Base-by-base conservation (phyloP, 2,329 filamentous ascomycete species). In the Cercospora sojina region DNA sequence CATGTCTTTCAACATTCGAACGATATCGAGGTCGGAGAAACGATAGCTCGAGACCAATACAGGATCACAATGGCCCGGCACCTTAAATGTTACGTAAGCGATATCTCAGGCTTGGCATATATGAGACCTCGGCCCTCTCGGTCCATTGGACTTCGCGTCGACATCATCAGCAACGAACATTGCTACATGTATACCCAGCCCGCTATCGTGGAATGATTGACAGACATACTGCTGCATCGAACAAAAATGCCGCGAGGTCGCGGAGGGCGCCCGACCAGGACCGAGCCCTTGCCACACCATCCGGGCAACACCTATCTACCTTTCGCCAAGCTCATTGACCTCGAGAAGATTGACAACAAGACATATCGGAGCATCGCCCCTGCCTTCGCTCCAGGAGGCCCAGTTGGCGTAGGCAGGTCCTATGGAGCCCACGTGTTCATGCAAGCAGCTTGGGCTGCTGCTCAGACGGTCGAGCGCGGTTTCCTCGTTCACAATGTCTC, bases 401-500 rank as follows among this genome's bases (percentile, higher is more conserved):
- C 65, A 20, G 47, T 72, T n/a, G 68, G 67, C 20, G 74, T 78
- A 16, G 77, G 77, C 2, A 77, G 80, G 13, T 81, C 84, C 0
- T 86, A 85, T 74, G 85, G 85, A 12, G 84, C 85, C 1, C 84
- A 87, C 76, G 84, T 86, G 4, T 86, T 83, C 69, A 82, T 83
- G n/a, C 85, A 87, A 74, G 82, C 84, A 32, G 84, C 83, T 16
- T 87, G 83, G 78, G 85, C 85, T 16, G 85, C 85, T 8, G 82
- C 82, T 8, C 82, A 86, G 67, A 87, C 85, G 1, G 82, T 86
- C 12, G 73, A 71, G 5, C 75, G 79, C 29, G 84, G 83, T 1
- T 82, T 84, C 59, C 72, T 85, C 29, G 77, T 87, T 23, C 83
- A 86, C 76, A 82, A 82, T 70, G 81, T 85, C 49, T 83, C 83